phyloP scores from a whole-genome alignment of 441 rosid species.

The Isatis lusitanica region DNA sequence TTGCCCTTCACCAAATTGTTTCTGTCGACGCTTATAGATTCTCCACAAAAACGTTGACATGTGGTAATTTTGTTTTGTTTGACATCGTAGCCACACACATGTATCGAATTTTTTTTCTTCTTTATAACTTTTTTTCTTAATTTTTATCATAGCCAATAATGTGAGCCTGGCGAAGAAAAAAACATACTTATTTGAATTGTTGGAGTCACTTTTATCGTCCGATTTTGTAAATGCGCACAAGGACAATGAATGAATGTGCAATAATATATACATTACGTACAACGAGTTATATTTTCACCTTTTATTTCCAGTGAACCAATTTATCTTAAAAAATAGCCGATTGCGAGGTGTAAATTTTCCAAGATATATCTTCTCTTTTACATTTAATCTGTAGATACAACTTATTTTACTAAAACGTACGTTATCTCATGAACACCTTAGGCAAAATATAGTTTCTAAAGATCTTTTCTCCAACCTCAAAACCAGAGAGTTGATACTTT shows the following conservation, averaged over 20 bases:
- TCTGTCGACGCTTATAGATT: constrained; percentile 19
- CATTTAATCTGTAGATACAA: neutral
- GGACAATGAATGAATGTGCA: neutral
- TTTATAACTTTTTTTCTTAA: neutral
- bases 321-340: neutral
- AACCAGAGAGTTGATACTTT: neutral
- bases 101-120: no score
- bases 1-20: constrained; percentile 10
- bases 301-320: neutral
- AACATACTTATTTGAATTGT: neutral
- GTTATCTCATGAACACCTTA: neutral
- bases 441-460: neutral
- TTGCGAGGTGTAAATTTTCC: neutral
- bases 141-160: neutral
- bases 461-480: neutral
- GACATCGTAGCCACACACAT: no score
- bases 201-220: neutral
- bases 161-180: neutral
- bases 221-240: neutral
- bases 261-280: neutral
- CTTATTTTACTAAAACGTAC: neutral
- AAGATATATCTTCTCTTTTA: neutral
- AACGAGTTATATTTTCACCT: neutral
- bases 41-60: constrained; percentile 26
- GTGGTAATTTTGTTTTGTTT: neutral